Conservation (phyloP, 176 grass and related monocot genomes). For the Cocos nucifera region DNA sequence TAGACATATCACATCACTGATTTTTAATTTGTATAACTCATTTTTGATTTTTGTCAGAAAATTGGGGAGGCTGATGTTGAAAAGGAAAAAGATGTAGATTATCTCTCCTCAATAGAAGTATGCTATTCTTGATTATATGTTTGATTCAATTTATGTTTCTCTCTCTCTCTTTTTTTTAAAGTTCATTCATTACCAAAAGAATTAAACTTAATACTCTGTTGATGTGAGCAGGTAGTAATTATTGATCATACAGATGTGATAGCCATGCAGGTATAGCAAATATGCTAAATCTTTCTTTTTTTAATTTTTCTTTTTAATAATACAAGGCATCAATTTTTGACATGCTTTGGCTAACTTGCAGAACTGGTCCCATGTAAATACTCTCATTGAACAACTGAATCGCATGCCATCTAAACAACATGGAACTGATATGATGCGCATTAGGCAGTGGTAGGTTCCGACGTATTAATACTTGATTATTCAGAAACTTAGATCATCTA, state of each 20-base stretch:
- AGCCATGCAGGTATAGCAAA: slow-evolving; percentile 64
- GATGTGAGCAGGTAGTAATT: slow-evolving; percentile 54
- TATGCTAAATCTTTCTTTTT: slow-evolving; percentile 8
- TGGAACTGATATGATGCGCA: slow-evolving; percentile 89
- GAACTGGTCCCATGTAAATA: slow-evolving; percentile 81
- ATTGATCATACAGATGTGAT: slow-evolving; percentile 90
- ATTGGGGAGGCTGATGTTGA: slow-evolving; percentile 60
- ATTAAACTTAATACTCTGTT: slow-evolving; percentile 10
- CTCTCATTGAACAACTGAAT: slow-evolving; percentile 80
- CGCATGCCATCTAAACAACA: slow-evolving; percentile 69
- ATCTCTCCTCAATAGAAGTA: slow-evolving; percentile 91
- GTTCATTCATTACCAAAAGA: slow-evolving; percentile 1
- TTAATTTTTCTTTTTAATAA: slow-evolving; percentile 16
- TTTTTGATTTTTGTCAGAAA: slow-evolving; percentile 41
- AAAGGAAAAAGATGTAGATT: slow-evolving; percentile 87
- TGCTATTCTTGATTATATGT: slow-evolving; percentile 20
- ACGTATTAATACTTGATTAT: slow-evolving; percentile 1
- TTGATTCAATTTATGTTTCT: slow-evolving; percentile 5
- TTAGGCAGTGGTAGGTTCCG: slow-evolving; percentile 70
- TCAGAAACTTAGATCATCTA: too few relatives aligned
- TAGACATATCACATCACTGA: too few relatives aligned
- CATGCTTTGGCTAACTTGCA: slow-evolving; percentile 27
- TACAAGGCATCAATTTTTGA: slow-evolving; percentile 23
- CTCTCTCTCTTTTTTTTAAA: not conserved
- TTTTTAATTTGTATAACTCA: too few relatives aligned